Evolutionary conservation across 2,329 filamentous ascomycete species (phyloP).

Genomic region (Blastomyces emzantsi): DNA sequence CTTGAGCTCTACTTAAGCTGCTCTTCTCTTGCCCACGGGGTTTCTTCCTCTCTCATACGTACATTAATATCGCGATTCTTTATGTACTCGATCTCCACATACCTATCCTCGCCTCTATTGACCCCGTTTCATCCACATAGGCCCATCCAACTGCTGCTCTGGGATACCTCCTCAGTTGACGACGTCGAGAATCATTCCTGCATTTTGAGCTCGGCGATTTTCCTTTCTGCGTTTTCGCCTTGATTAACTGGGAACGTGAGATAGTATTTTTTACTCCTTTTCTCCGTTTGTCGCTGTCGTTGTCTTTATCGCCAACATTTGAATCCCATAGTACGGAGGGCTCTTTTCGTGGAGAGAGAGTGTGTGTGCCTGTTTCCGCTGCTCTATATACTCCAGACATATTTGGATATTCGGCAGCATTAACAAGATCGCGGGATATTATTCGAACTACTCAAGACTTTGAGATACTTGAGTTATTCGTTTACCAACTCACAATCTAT

Average conservation of each 20-base stretch:
- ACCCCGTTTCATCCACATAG: neutral
- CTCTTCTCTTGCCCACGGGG: too few species aligned
- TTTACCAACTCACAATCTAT: neutral
- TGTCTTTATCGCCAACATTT: neutral
- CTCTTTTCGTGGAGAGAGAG: neutral
- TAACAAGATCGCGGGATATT: neutral
- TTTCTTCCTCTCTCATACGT: neutral
- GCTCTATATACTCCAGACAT: neutral
- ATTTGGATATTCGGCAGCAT: neutral
- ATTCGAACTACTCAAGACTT: neutral
- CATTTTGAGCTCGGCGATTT: too few species aligned
- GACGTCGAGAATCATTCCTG: neutral
- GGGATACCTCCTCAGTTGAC: neutral
- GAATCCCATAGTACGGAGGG: neutral
- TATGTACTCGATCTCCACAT: neutral
- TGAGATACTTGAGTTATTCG: neutral
- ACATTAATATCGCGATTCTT: neutral
- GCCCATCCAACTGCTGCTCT: neutral
- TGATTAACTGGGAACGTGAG: too few species aligned
- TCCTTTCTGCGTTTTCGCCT: neutral
- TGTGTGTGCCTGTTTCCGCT: neutral
- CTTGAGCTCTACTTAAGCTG: neutral
- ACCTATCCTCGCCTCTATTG: neutral
- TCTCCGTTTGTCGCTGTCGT: neutral
- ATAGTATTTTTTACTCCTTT: too few species aligned